Evolutionary conservation across 768 basidiomycete species (phyloP), one percentile per base, ranked within the genome.

Genomic region (Cantharellus anzutake): DNA sequence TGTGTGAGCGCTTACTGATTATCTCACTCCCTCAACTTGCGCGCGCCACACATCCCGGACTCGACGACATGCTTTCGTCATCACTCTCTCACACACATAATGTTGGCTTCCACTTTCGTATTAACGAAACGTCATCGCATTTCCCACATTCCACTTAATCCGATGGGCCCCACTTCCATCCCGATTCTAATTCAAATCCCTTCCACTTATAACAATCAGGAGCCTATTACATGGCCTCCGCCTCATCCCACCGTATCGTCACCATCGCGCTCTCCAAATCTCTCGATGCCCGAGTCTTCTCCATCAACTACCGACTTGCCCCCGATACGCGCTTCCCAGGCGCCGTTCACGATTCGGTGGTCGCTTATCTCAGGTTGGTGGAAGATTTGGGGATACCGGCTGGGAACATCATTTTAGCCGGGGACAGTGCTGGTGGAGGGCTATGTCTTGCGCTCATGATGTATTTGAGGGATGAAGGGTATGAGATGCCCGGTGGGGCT

Each of bases 321-420:
- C 94, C 94, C 1, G 94, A 99, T 70, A 91, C 91, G 3, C 78
- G 80, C 50, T 99, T 98, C 70, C 94, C 94, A 0, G 88, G 92
- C 0, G 86, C 91, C 51, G 71, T 86, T 3, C 81, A 83, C 64
- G 94, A 99, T 66, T 86, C 83, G 29, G 87, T 92, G 57, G 78
- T 75, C 48, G 86, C 83, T 0, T 99, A 97, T 68, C 75, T 99
- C 63, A 78, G 93, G 20, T 76, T 99, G 29, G 76, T 83, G 1
- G 83, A 90, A 60, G 91, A 96, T 62, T 78, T 98, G 50, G 81
- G 83, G 53, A 89, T 98, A 57, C 89, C 91, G 2, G 79, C 94
- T 0, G 84, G 89, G 71, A 96, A 94, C 65, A 86, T 98, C 62
- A 74, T 91, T 58, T 66, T 96, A 57, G 81, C 70, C 7, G 94